Base-by-base conservation (phyloP, 768 basidiomycete genomes). In the Naganishia vaughanmartiniae region DNA sequence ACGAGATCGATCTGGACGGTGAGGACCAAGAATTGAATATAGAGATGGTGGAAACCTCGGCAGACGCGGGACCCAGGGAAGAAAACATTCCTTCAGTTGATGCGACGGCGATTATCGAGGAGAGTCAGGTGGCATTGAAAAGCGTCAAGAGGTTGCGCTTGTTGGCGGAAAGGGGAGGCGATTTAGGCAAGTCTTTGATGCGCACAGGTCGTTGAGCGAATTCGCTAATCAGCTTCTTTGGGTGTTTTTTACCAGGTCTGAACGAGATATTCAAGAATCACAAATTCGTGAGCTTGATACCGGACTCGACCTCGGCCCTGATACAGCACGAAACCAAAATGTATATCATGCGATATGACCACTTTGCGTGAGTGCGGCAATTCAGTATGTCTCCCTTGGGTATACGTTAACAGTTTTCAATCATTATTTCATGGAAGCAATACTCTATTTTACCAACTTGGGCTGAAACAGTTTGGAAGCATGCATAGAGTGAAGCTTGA, bases 401-500 rank as follows among this genome's bases (percentile, higher is more conserved):
- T 42, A 1, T 34, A 39, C 30, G 15, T 2, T 19, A 51, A 57
- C 56, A 34, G 67, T 70, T 57, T 28, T 21, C 14, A 28, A 28
- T 6, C 30, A 30, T 36, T 14, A 10, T 34, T 12, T 2, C 19
- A 11, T 69, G 96, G 93, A 0, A 93, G 96, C 76, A 93, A 51
- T n/a, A 51, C 96, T 74, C 84, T 96, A 39, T 95, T 98, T 80
- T 97, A 96, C 81, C 96, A 99, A 77, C 85, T 99, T 9, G 92
- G 87, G 1, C 82, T 98, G 31, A 85, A 91, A 21, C 95, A 98
- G 79, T 99, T 99, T 76, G 92, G 93, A 1, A 86, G 90, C 72
- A 86, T 90, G 72, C 85, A 86, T 71, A 85, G 87, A 26, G 82
- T 97, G 63, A 89, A 88, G 72, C 84, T 98, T 2, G 89, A 93